Evolutionary conservation across 768 basidiomycete species (phyloP).

Genomic region (Phaffia tasmanica): DNA sequence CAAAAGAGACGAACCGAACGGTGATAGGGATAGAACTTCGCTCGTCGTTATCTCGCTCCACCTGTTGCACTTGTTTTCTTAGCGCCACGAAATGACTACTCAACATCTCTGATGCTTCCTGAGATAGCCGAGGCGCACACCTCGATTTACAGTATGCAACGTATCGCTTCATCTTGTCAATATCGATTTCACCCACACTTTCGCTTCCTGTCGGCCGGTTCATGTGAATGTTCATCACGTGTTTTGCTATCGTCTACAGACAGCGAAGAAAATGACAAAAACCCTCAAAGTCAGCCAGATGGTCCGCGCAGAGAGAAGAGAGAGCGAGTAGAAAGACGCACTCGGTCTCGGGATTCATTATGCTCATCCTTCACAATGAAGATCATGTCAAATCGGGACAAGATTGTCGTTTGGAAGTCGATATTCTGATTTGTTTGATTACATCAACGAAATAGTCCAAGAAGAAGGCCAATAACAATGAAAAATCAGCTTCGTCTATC

Average conservation of each 20-base stretch:
- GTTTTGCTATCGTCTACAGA: constrained; percentile 79
- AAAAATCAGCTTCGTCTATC: background rate
- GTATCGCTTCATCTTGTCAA: constrained; percentile 98
- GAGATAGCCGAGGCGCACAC: constrained; percentile 87
- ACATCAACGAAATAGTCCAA: background rate
- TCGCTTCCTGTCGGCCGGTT: constrained; percentile 67
- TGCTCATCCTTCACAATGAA: constrained; percentile 98
- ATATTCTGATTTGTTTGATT: constrained; percentile 52
- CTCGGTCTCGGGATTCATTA: constrained; percentile 82
- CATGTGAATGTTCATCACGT: constrained; percentile 99
- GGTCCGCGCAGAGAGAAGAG: background rate
- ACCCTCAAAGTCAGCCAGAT: background rate
- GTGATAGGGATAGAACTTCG: constrained; percentile 97
- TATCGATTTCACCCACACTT: constrained; percentile 72
- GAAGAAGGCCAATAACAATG: background rate
- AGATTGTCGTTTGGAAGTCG: constrained; percentile 93
- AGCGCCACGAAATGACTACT: constrained; percentile 89
- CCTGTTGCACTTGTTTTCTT: constrained; percentile 85
- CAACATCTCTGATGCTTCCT: constrained; percentile 90
- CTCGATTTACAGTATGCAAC: constrained; percentile 97
- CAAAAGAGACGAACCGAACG: constrained; percentile 56
- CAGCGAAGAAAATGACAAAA: background rate
- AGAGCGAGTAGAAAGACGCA: constrained; percentile 37
- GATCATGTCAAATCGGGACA: constrained; percentile 99
- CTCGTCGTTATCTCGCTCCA: constrained; percentile 94